Percentiles rank a stretch among this genome's conserved stretches.
Evolutionary conservation across 179 eudicot species (phyloP).

Genomic region (Sideroxylon spinosum): DNA sequence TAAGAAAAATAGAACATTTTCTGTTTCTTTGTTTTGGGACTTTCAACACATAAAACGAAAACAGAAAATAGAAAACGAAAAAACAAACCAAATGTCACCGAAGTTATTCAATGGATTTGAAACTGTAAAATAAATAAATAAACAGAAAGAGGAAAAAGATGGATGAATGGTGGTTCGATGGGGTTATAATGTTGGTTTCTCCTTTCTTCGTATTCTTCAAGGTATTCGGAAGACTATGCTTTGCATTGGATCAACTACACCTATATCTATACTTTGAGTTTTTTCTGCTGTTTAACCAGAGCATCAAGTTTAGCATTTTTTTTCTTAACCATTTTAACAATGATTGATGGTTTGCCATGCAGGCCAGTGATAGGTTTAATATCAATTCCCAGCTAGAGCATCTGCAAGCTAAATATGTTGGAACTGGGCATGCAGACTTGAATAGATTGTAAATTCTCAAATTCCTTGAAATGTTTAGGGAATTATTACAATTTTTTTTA

Average conservation of each 20-base stretch:
- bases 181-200: neutral
- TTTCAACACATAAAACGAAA: too few species aligned
- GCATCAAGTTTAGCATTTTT: neutral
- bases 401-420: constrained; percentile 95
- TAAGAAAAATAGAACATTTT: too few species aligned
- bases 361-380: constrained; percentile 97
- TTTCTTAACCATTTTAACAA: neutral
- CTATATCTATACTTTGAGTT: neutral
- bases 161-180: neutral
- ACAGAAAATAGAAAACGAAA: too few species aligned
- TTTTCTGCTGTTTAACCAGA: neutral
- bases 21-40: too few species aligned
- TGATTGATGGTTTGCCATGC: constrained; percentile 14
- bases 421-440: constrained; percentile 90
- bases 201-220: neutral
- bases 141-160: neutral
- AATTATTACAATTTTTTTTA: neutral
- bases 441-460: constrained; percentile 62
- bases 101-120: too few species aligned
- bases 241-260: neutral
- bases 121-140: neutral
- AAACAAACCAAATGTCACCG: too few species aligned
- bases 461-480: neutral
- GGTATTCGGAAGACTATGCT: neutral
- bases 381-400: constrained; percentile 98